A percentile compares a stretch with the other conserved stretches of the same genome.
phyloP scores from a whole-genome alignment of 108 stramenopile genomes.

The Mayamaea pseudoterrestris region DNA sequence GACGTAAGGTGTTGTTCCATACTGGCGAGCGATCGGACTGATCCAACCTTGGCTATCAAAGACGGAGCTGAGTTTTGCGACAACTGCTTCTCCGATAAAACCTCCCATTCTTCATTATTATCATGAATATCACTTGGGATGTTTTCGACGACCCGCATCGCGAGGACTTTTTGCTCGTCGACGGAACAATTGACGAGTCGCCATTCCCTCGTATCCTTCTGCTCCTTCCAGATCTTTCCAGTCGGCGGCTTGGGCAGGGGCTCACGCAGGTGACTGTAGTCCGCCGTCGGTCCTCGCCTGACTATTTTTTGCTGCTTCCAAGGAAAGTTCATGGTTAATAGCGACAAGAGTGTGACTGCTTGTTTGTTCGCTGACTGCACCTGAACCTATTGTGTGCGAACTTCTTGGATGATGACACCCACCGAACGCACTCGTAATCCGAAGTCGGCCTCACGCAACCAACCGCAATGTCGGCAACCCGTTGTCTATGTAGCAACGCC shows the following conservation, averaged over 20 bases:
- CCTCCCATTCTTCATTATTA: neutral
- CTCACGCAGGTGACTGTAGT: neutral
- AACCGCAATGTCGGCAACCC: no score
- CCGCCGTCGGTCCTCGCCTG: neutral
- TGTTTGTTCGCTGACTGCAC: no score
- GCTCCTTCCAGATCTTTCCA: conserved; percentile 9
- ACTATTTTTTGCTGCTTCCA: neutral
- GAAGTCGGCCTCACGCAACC: no score
- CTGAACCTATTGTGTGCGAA: no score
- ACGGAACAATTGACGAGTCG: neutral
- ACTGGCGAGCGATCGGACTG: neutral
- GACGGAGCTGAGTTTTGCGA: neutral
- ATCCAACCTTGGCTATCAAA: neutral
- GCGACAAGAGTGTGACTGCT: no score
- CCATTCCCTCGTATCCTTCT: conserved; percentile 8
- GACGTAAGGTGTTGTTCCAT: neutral
- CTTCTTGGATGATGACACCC: no score
- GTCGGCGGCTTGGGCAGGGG: conserved; percentile 8
- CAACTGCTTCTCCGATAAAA: neutral
- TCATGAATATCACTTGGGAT: neutral
- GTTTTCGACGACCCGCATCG: neutral
- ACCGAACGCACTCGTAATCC: no score
- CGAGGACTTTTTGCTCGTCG: neutral
- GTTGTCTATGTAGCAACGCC: no score
- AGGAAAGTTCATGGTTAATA: no score